Evolutionary conservation across 1,284 basidiomycete species (phyloP).

Genomic region (Blastosporella zonata): DNA sequence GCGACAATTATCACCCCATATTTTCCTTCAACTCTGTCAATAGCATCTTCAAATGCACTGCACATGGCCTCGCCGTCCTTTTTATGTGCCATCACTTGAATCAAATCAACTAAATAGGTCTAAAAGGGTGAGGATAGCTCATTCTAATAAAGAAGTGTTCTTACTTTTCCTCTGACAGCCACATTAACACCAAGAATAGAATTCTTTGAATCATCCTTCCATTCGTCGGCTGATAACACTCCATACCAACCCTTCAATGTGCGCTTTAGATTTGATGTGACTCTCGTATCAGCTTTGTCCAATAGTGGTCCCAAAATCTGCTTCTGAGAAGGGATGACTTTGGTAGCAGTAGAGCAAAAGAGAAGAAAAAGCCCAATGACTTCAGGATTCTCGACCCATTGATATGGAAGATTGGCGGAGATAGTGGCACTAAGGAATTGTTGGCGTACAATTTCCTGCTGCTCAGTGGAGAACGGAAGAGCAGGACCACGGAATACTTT

Average conservation of each 20-base stretch:
- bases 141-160: background rate
- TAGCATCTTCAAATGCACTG: constrained; percentile 22
- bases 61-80: constrained; percentile 25
- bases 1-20: constrained; percentile 20
- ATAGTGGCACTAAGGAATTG: constrained; percentile 26
- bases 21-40: constrained; percentile 22
- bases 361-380: constrained; percentile 25
- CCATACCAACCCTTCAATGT: constrained; percentile 17
- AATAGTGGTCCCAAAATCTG: constrained; percentile 22
- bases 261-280: constrained; percentile 12
- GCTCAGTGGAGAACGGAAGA: constrained; percentile 21
- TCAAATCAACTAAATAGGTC: constrained; percentile 24
- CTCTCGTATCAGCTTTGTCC: constrained; percentile 10
- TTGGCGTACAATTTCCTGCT: constrained; percentile 15
- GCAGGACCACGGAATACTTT: constrained; percentile 23
- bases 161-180: constrained; percentile 21
- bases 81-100: constrained; percentile 19
- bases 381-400: constrained; percentile 24
- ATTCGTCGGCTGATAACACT: constrained; percentile 23
- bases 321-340: constrained; percentile 18
- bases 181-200: constrained; percentile 20
- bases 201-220: constrained; percentile 24
- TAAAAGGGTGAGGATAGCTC: background rate
- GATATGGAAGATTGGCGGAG: constrained; percentile 27
- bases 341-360: constrained; percentile 22